phyloP scores from a whole-genome alignment of 2,329 filamentous ascomycete genomes.

The Teratosphaeria epicoccoides region DNA sequence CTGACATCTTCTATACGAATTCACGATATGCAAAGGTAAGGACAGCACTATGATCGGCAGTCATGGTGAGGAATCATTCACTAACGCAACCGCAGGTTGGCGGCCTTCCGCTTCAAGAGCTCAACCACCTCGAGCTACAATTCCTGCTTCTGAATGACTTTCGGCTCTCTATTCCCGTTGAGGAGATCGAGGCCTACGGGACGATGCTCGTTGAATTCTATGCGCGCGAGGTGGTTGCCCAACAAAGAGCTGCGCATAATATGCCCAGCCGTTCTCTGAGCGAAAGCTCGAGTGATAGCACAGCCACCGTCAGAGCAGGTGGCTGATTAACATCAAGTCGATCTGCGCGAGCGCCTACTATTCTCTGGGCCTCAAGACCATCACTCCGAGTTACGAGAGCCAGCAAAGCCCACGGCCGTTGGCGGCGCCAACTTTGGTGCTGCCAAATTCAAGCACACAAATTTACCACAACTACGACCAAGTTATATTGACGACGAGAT shows the following conservation, averaged over 20 bases:
- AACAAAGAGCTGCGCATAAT: conserved; percentile 40
- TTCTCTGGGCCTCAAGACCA: too few relatives aligned
- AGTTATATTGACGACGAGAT: conserved; percentile 8
- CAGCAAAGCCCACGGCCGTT: not conserved
- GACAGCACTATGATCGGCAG: conserved; percentile 7
- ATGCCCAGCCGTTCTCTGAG: conserved; percentile 20
- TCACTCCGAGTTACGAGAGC: not conserved
- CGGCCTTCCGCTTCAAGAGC: conserved; percentile 77
- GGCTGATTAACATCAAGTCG: not conserved
- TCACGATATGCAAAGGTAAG: conserved; percentile 95
- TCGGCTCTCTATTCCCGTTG: conserved; percentile 79
- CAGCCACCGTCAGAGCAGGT: conserved; percentile 18
- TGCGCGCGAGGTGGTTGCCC: conserved; percentile 72
- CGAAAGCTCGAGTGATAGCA: conserved; percentile 24
- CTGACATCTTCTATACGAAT: conserved; percentile 97
- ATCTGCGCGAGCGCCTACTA: not conserved
- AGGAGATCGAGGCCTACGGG: conserved; percentile 92
- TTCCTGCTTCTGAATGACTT: conserved; percentile 96
- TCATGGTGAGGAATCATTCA: not conserved
- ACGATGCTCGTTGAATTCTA: conserved; percentile 99
- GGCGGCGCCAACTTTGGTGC: not conserved
- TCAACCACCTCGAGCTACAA: conserved; percentile 93
- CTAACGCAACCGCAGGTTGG: conserved; percentile 56
- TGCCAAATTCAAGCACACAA: not conserved
- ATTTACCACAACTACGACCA: not conserved